Base-by-base conservation (phyloP, 1,139 yeast genomes). In the Magnusiomyces tetraspermus region DNA sequence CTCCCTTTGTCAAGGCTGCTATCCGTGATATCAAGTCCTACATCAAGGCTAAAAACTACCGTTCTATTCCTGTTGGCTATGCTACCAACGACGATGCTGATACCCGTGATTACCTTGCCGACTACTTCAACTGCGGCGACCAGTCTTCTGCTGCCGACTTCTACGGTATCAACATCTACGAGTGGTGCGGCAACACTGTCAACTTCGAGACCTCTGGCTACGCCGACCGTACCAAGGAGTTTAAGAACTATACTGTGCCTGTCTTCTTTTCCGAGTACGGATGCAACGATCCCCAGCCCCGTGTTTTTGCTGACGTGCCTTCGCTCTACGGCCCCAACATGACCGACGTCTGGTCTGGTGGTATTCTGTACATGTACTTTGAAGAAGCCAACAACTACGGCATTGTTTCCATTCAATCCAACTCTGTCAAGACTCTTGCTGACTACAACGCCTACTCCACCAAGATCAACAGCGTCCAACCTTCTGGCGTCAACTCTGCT, bases 151-250 rank as follows among this genome's bases (percentile, higher is more conserved):
- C 80, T 48, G 86, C 88, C 51, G 98, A 92, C 66, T 89, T 92
- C 69, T 90, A 89, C 70, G 98, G 98, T n/a, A 90, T 92, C 59
- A 92, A 92, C 69, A 85, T 95, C 69, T 92, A 94, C 69, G 95
- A 90, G 63, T 92, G 98, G 98, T 92, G 99, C 71, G 98, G 98
- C 4, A 78, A 80, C 48, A 92, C 87, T 61, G 83, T 94, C 2
- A 73, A 77, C 57, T 85, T 86, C 67, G 71, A 80, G 56, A 75
- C 85, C 11, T 84, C 96, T 61, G 98, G 97, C 1, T 92, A 88
- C 67, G 78, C 84, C 60, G 70, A 74, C 37, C 77, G 90, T 55
- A 90, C 87, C 21, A 75, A 77, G 51, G 89, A 85, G 60, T 92
- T 88, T 65, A 67, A 71, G 41, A 77, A 78, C 54, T 70, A 68